Evolutionary conservation across 2,329 filamentous ascomycete species (phyloP).

Genomic region (Curvularia spicifera): DNA sequence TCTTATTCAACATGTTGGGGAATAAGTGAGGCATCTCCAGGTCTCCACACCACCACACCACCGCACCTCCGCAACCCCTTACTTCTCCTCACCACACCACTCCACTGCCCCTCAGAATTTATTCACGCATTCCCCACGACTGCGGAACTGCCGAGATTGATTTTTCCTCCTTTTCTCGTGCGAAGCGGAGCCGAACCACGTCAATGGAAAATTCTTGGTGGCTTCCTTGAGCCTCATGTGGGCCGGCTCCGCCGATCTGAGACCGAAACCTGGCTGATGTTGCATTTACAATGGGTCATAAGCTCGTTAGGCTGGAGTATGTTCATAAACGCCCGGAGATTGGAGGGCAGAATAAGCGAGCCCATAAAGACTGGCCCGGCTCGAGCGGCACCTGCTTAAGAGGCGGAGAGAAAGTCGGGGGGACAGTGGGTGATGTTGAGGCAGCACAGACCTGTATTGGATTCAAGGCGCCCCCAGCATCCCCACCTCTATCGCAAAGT

Average conservation of each 20-base stretch:
- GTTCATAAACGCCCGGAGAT: constrained; percentile 11
- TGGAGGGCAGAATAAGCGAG: constrained; percentile 7
- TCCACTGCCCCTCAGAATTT: constrained; percentile 11
- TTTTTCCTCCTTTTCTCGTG: constrained; percentile 5
- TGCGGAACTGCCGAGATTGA: constrained; percentile 14
- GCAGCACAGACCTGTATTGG: constrained; percentile 17
- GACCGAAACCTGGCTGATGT: constrained; percentile 11
- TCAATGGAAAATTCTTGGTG: constrained; percentile 16
- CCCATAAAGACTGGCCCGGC: constrained; percentile 10
- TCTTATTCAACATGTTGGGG: background rate
- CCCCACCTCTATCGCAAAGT: constrained; percentile 16
- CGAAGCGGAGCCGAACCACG: constrained; percentile 12
- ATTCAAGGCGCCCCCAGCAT: constrained; percentile 8
- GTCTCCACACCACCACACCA: constrained; percentile 10
- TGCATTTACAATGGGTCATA: constrained; percentile 10
- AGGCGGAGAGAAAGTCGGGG: constrained; percentile 17
- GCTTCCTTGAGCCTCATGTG: constrained; percentile 20
- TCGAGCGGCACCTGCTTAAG: constrained; percentile 18
- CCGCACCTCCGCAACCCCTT: constrained; percentile 11
- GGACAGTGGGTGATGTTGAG: constrained; percentile 12
- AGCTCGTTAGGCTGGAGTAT: background rate
- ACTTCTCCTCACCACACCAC: constrained; percentile 13
- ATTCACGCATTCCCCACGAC: constrained; percentile 11
- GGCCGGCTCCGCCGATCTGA: constrained; percentile 13
- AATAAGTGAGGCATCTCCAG: constrained; percentile 2